These are phyloP conservation scores for Pseudocercospora musae DNA, from an alignment of 2,329 filamentous ascomycete genomes.

Conservation along the genomic window DNA sequence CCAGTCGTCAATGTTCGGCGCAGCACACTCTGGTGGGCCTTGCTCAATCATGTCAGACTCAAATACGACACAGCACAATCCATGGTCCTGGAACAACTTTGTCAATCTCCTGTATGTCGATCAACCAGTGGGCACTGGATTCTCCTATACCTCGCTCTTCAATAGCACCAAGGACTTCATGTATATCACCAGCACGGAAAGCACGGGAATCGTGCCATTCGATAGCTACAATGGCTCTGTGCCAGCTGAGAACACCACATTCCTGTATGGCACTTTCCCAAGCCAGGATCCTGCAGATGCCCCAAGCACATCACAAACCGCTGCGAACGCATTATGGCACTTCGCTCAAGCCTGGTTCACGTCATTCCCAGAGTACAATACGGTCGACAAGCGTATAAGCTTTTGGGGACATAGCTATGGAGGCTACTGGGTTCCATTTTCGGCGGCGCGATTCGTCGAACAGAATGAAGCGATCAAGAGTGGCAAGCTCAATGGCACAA, in stretches of 20 bases:
- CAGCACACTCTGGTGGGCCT: slow-evolving; percentile 50
- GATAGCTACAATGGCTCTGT: slow-evolving; percentile 14
- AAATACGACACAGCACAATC: slow-evolving; percentile 45
- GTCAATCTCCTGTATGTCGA: slow-evolving; percentile 61
- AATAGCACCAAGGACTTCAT: slow-evolving; percentile 57
- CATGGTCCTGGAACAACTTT: slow-evolving; percentile 57
- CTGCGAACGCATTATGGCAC: slow-evolving; percentile 57
- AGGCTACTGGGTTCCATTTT: slow-evolving; percentile 64
- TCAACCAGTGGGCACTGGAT: slow-evolving; percentile 58
- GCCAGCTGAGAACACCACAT: slow-evolving; percentile 22
- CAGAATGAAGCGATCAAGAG: slow-evolving; percentile 57
- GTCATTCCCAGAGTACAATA: slow-evolving; percentile 21
- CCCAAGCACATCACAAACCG: slow-evolving; percentile 18
- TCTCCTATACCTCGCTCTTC: slow-evolving; percentile 56
- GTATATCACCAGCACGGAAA: slow-evolving; percentile 15
- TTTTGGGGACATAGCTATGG: slow-evolving; percentile 29
- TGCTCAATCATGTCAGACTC: slow-evolving; percentile 43
- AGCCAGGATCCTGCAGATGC: slow-evolving; percentile 15
- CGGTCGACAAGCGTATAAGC: slow-evolving; percentile 17
- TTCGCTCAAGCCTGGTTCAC: slow-evolving; percentile 53
- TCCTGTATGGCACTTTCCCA: slow-evolving; percentile 24
- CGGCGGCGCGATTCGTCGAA: slow-evolving; percentile 53
- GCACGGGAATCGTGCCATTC: slow-evolving; percentile 34
- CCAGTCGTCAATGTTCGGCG: slow-evolving; percentile 55
- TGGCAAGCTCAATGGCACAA: slow-evolving; percentile 34